Conservation (phyloP, 495 filamentous ascomycete genomes). For the Oidiodendron maius region DNA sequence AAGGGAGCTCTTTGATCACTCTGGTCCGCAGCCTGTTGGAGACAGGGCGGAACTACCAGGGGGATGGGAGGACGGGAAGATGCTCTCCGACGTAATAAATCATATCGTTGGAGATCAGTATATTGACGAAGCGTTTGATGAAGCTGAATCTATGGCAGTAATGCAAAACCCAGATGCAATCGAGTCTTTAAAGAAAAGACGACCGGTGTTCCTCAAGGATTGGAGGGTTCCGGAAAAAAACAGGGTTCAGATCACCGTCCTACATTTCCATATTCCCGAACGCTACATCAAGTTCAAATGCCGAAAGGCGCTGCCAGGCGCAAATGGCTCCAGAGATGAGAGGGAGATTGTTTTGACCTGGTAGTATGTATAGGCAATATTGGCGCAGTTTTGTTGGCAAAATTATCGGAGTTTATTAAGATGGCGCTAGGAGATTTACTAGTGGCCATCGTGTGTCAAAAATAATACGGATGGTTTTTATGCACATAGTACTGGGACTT, state of each 20-base stretch:
- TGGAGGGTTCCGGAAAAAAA: conserved; percentile 16
- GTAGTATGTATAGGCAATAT: conserved; percentile 2
- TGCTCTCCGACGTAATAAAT: neutral
- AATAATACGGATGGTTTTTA: too few relatives aligned
- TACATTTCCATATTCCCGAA: conserved; percentile 19
- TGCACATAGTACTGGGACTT: too few relatives aligned
- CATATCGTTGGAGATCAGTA: neutral
- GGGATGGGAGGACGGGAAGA: conserved; percentile 1
- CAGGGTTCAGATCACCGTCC: conserved; percentile 11
- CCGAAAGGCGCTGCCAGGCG: conserved; percentile 5
- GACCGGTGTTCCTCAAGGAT: neutral
- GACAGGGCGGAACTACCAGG: neutral
- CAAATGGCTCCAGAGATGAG: conserved; percentile 12
- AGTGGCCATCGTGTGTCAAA: too few relatives aligned
- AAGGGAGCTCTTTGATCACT: conserved; percentile 52
- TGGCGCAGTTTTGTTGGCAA: too few relatives aligned
- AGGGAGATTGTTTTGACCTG: conserved; percentile 18
- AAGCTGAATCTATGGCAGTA: neutral
- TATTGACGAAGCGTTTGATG: neutral
- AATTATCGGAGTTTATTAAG: too few relatives aligned
- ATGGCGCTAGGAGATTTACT: too few relatives aligned
- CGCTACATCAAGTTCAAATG: conserved; percentile 19
- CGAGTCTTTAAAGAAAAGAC: neutral
- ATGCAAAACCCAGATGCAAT: neutral
- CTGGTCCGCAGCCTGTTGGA: conserved; percentile 2